Evolutionary conservation across 2,329 filamentous ascomycete species (phyloP).

Genomic region (Nemania diffusa): DNA sequence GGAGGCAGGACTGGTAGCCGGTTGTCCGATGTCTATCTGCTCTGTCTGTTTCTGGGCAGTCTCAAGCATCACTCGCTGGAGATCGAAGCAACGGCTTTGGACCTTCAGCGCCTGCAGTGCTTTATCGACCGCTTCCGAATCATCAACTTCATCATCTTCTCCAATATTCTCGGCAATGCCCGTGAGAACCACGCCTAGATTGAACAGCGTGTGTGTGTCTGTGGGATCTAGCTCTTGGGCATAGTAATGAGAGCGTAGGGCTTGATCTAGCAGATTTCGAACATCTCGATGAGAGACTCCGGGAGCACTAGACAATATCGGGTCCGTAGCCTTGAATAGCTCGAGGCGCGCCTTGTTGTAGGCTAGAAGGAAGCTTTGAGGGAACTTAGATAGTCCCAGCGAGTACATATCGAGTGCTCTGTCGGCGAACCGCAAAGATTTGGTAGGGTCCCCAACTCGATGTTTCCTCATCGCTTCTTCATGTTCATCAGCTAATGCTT

Average conservation of each 20-base stretch:
- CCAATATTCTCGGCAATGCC: conserved; percentile 70
- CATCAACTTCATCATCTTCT: conserved; percentile 60
- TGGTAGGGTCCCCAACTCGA: conserved; percentile 75
- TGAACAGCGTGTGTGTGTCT: conserved; percentile 76
- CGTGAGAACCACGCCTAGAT: conserved; percentile 75
- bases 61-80: conserved; percentile 54
- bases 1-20: conserved; percentile 47
- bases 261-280: conserved; percentile 66
- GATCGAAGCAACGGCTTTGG: conserved; percentile 56
- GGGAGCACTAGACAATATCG: conserved; percentile 68
- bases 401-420: conserved; percentile 74
- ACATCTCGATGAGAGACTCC: conserved; percentile 54
- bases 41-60: conserved; percentile 43
- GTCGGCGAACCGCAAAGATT: conserved; percentile 66
- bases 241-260: conserved; percentile 71
- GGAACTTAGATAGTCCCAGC: conserved; percentile 69
- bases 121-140: conserved; percentile 54
- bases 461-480: conserved; percentile 81
- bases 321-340: conserved; percentile 75
- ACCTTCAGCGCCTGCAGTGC: conserved; percentile 46
- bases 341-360: conserved; percentile 81
- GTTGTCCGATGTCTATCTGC: not conserved
- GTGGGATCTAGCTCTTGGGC: conserved; percentile 68
- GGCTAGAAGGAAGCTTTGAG: conserved; percentile 73
- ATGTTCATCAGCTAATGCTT: conserved; percentile 74